Percentiles rank a stretch among this genome's conserved stretches.
phyloP scores from a whole-genome alignment of 495 filamentous ascomycete species.

The Copromyces sp. region DNA sequence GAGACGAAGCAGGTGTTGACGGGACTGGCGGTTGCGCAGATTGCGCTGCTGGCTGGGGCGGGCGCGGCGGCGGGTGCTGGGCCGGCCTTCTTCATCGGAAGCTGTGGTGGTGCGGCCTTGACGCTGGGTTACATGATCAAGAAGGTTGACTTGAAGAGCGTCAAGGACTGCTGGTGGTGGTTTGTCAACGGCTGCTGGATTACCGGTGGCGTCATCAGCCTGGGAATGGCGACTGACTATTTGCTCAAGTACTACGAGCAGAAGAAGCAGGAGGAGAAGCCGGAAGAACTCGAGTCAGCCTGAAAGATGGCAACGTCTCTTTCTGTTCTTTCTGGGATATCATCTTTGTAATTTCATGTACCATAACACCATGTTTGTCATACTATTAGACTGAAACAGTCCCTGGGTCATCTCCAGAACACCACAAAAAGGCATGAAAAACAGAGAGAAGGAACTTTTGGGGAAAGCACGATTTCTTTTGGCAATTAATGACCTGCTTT shows the following conservation, averaged over 20 bases:
- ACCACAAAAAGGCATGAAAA: not conserved
- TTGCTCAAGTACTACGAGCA: slow-evolving; percentile 28
- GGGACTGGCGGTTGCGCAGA: slow-evolving; percentile 62
- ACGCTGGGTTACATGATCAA: slow-evolving; percentile 81
- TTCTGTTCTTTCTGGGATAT: not conserved
- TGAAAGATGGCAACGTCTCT: slow-evolving; percentile 9
- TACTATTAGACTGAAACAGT: not conserved
- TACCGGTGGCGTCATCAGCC: slow-evolving; percentile 42
- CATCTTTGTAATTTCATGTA: slow-evolving; percentile 8
- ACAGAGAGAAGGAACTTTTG: not conserved
- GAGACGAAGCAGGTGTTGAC: slow-evolving; percentile 80
- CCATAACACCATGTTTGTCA: slow-evolving; percentile 9
- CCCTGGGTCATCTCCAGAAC: not conserved
- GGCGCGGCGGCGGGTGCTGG: slow-evolving; percentile 65
- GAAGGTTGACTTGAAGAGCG: slow-evolving; percentile 73
- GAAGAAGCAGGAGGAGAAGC: slow-evolving; percentile 3
- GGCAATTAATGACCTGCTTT: slow-evolving; percentile 24
- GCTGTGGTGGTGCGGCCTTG: slow-evolving; percentile 70
- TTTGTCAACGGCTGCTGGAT: slow-evolving; percentile 58
- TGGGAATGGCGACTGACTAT: slow-evolving; percentile 43
- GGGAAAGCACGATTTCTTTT: slow-evolving; percentile 1
- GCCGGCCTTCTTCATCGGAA: slow-evolving; percentile 74
- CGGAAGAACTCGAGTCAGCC: slow-evolving; percentile 9
- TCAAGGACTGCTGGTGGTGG: slow-evolving; percentile 94
- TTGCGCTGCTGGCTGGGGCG: slow-evolving; percentile 68